Evolutionary conservation across 2,329 filamentous ascomycete species (phyloP), one percentile per base, ranked within the genome.

Genomic region (Sclerotinia trifoliorum): DNA sequence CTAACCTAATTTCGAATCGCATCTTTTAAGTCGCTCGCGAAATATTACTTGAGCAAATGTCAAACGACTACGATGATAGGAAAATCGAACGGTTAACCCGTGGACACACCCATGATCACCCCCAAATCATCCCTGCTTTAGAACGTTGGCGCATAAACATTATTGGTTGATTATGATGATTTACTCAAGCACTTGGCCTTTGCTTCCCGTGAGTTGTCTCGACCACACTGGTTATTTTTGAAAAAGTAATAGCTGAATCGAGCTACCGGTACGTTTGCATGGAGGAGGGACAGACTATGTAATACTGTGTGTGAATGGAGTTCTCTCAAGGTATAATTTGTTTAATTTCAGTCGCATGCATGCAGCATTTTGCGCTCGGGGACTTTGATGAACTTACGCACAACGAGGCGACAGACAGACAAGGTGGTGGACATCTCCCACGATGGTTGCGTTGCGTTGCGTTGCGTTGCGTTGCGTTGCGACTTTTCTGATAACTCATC

Each of bases 121-220:
- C 57, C 49, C 68, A 67, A 71, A 57, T 66, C 26, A 72, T 72
- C 70, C 71, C 35, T 70, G 71, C 48, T 65, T 61, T 70, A 70
- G 73, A 74, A 74, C 69, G 71, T 72, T 70, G 75, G 72, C 71
- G 75, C 71, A 75, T 73, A 67, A 13, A 63, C 55, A 70, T 73
- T 69, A 77, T 75, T 76, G 75, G 74, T 68, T 72, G 70, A 67
- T 54, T 68, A 17, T 26, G 26, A 32, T 58, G 66, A 69, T 70
- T 70, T 71, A 70, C 70, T 75, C 73, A 73, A 74, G 75, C 73
- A 75, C 73, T 75, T 73, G 73, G 72, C 75, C 72, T 72, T 72
- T 74, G 72, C 70, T 51, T 71, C 69, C 70, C 70, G 70, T 73
- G 60, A 62, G 70, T 71, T 73, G 74, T 76, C 73, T 74, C 70